phyloP scores from a whole-genome alignment of 768 basidiomycete genomes.

The Chalciporus chontae region DNA sequence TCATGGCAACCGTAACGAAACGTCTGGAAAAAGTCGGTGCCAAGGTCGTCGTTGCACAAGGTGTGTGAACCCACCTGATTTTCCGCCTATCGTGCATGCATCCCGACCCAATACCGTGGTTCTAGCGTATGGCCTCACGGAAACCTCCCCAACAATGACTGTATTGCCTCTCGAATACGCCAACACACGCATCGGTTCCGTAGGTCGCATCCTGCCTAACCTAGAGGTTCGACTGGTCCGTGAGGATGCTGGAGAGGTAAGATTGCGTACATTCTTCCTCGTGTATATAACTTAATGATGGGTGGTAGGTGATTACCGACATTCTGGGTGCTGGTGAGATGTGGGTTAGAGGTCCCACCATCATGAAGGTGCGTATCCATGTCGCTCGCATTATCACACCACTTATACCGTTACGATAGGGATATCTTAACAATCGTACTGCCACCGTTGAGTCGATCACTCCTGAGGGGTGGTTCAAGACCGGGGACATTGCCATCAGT shows the following conservation, averaged over 20 bases:
- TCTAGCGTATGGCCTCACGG: slow-evolving; percentile 74
- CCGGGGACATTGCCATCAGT: slow-evolving; percentile 72
- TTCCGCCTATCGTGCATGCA: not conserved
- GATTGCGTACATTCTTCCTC: not conserved
- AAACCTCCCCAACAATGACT: slow-evolving; percentile 74
- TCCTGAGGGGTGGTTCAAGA: slow-evolving; percentile 80
- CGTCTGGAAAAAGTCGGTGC: slow-evolving; percentile 42
- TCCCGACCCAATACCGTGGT: not conserved
- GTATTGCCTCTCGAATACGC: slow-evolving; percentile 45
- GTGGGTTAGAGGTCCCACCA: slow-evolving; percentile 72
- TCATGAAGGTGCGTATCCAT: slow-evolving; percentile 63
- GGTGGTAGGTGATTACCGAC: slow-evolving; percentile 22
- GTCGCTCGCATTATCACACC: not conserved
- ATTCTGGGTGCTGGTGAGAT: slow-evolving; percentile 63
- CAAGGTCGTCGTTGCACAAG: slow-evolving; percentile 46
- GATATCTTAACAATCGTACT: slow-evolving; percentile 68
- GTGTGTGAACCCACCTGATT: slow-evolving; percentile 26
- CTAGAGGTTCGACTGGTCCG: slow-evolving; percentile 71
- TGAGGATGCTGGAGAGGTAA: slow-evolving; percentile 51
- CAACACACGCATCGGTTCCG: slow-evolving; percentile 53
- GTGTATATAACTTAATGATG: not conserved
- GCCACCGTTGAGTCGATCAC: slow-evolving; percentile 73
- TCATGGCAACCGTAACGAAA: slow-evolving; percentile 47
- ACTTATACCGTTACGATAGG: slow-evolving; percentile 35
- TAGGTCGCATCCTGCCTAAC: slow-evolving; percentile 70